Percentiles rank a stretch among this genome's conserved stretches.
These are phyloP conservation scores for Boechera divaricarpa DNA, from an alignment of 345 rosid genomes.

Conservation along the genomic window DNA sequence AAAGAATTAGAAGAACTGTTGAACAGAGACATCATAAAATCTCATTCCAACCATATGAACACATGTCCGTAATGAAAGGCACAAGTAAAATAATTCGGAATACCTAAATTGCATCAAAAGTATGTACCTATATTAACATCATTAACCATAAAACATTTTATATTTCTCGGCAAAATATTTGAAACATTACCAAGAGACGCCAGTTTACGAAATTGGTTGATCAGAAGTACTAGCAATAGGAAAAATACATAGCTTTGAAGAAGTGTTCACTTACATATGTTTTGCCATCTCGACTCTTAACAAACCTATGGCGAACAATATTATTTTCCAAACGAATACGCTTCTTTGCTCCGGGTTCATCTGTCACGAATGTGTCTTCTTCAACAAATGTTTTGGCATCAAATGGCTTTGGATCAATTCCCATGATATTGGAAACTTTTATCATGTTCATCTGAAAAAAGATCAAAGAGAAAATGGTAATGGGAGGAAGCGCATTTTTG, in stretches of 20 bases:
- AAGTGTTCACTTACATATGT: conserved; percentile 66
- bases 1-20: conserved; percentile 15
- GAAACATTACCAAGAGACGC: conserved; percentile 27
- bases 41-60: conserved; percentile 16
- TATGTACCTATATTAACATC: neutral
- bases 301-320: conserved; percentile 86
- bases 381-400: conserved; percentile 93
- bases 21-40: conserved; percentile 27
- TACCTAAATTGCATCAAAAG: conserved; percentile 20
- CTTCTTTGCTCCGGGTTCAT: conserved; percentile 80
- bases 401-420: conserved; percentile 90
- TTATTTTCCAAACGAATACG: conserved; percentile 91
- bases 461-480: conserved; percentile 17
- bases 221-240: conserved; percentile 7
- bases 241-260: conserved; percentile 14
- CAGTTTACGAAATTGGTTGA: conserved; percentile 24
- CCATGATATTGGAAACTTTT: conserved; percentile 97
- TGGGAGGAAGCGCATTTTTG: conserved; percentile 15
- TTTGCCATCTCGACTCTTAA: conserved; percentile 71
- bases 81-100: neutral
- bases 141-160: conserved; percentile 1
- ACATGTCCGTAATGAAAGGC: conserved; percentile 1
- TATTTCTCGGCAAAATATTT: conserved; percentile 12
- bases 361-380: conserved; percentile 84
- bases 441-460: conserved; percentile 85